Conservation (phyloP, 805 yeast genomes). For the Candida pseudoglaebosa region DNA sequence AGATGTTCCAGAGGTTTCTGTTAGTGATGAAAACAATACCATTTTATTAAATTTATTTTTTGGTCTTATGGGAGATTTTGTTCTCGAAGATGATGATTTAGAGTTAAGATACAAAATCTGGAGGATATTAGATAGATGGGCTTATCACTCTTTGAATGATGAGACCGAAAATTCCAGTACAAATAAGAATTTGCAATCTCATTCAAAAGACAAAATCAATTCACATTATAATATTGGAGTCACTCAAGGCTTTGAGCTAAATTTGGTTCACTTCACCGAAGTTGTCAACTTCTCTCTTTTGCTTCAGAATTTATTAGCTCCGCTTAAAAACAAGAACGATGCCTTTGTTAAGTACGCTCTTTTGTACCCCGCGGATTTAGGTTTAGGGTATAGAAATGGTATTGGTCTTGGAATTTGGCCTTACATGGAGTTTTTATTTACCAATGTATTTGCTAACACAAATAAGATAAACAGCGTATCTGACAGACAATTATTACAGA, state of each 20-base stretch:
- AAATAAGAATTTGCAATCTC: slow-evolving; percentile 7
- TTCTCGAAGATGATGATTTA: slow-evolving; percentile 28
- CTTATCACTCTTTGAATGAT: slow-evolving; percentile 38
- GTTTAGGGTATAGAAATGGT: slow-evolving; percentile 48
- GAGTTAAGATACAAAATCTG: slow-evolving; percentile 51
- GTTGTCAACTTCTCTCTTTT: slow-evolving; percentile 60
- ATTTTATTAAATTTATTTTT: slow-evolving; percentile 38
- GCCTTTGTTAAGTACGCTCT: slow-evolving; percentile 33
- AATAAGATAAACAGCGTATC: slow-evolving; percentile 26
- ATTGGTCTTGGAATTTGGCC: slow-evolving; percentile 67
- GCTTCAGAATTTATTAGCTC: slow-evolving; percentile 39
- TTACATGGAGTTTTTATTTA: slow-evolving; percentile 68
- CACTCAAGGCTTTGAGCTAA: slow-evolving; percentile 25
- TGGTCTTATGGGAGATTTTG: slow-evolving; percentile 49
- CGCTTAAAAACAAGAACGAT: slow-evolving; percentile 27
- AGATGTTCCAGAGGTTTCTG: slow-evolving; percentile 19
- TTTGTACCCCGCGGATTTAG: slow-evolving; percentile 62
- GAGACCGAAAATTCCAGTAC: slow-evolving; percentile 2
- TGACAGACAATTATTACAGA: slow-evolving; percentile 47
- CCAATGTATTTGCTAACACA: slow-evolving; percentile 60
- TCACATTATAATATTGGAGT: slow-evolving; percentile 17
- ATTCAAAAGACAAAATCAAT: slow-evolving; percentile 14
- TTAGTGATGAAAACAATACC: slow-evolving; percentile 35
- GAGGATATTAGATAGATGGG: slow-evolving; percentile 68
- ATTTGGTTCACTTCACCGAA: slow-evolving; percentile 47